A percentile compares a stretch with the other conserved stretches of the same genome.
Evolutionary conservation across 768 basidiomycete genomes (phyloP).

Genomic region (Pleurotus pulmonarius): DNA sequence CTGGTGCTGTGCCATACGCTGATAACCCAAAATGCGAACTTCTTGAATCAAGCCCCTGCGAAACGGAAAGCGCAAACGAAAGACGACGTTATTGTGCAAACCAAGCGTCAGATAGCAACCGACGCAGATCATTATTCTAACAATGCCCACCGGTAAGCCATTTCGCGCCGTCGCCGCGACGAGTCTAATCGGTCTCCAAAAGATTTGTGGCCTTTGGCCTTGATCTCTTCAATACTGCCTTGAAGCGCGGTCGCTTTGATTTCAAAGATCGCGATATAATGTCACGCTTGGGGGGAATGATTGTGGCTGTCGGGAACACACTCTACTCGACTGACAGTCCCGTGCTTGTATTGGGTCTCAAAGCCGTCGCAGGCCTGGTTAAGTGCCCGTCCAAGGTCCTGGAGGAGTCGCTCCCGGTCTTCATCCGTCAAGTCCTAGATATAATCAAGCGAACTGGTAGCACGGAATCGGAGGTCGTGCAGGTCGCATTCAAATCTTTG

Average conservation of each 20-base stretch:
- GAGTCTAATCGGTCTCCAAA: conserved; percentile 7
- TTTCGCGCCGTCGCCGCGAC: not conserved
- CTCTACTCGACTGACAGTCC: conserved; percentile 79
- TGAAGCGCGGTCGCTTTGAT: conserved; percentile 83
- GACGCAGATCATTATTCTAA: conserved; percentile 71
- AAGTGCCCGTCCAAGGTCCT: conserved; percentile 81
- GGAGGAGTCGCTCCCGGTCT: conserved; percentile 73
- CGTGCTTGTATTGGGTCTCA: conserved; percentile 74
- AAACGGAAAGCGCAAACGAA: conserved; percentile 34
- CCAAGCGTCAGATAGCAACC: conserved; percentile 57
- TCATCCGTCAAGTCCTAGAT: conserved; percentile 78
- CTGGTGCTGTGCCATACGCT: conserved; percentile 85
- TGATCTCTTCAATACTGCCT: conserved; percentile 85
- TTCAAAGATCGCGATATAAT: conserved; percentile 72
- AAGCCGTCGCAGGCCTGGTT: conserved; percentile 74
- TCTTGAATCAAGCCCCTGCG: conserved; percentile 60
- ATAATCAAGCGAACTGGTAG: conserved; percentile 80
- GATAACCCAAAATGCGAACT: conserved; percentile 86
- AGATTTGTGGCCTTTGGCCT: conserved; percentile 92
- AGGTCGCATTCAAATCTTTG: conserved; percentile 83
- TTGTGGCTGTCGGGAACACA: conserved; percentile 84
- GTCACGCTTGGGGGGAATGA: conserved; percentile 83
- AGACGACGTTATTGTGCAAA: conserved; percentile 69
- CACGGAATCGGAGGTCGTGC: conserved; percentile 87
- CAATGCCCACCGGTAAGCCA: conserved; percentile 80